phyloP scores from a whole-genome alignment of 2,329 filamentous ascomycete genomes.

The Sordariomycetes sp. region DNA sequence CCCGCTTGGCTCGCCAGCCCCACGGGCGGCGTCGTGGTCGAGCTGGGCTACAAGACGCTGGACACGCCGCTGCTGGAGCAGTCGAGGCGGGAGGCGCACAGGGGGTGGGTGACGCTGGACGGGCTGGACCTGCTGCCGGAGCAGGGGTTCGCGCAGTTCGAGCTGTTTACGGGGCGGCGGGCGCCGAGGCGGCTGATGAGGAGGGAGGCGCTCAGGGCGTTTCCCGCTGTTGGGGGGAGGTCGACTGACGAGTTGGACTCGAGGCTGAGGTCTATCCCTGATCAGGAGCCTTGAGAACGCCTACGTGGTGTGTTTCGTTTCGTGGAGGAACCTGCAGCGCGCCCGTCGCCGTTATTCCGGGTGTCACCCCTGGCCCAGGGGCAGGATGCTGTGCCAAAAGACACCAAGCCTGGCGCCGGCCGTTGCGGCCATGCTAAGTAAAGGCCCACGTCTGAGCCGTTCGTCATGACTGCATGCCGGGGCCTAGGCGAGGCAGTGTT shows the following conservation, averaged over 20 bases:
- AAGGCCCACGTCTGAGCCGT: no score
- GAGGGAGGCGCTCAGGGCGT: slow-evolving; percentile 43
- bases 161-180: slow-evolving; percentile 59
- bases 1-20: slow-evolving; percentile 58
- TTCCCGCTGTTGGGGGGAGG: slow-evolving; percentile 28
- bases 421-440: no score
- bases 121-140: slow-evolving; percentile 67
- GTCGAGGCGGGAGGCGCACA: slow-evolving; percentile 45
- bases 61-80: slow-evolving; percentile 62
- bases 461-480: no score
- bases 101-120: slow-evolving; percentile 66
- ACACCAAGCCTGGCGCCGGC: no score
- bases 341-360: no score
- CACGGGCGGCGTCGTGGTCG: slow-evolving; percentile 66
- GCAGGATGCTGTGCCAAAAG: no score
- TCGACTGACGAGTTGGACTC: slow-evolving; percentile 28
- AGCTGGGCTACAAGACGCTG: slow-evolving; percentile 64
- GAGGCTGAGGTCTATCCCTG: slow-evolving; percentile 24
- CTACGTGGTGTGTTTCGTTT: no score
- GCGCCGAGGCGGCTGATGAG: slow-evolving; percentile 55
- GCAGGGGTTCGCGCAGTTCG: slow-evolving; percentile 73
- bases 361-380: no score
- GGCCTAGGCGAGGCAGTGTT: no score
- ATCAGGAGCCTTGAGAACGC: slow-evolving; percentile 23
- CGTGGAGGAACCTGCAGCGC: no score